A percentile compares a stretch with the other conserved stretches of the same genome.
Conservation (phyloP, 139 green algal genomes). For the Eudorina sp. region DNA sequence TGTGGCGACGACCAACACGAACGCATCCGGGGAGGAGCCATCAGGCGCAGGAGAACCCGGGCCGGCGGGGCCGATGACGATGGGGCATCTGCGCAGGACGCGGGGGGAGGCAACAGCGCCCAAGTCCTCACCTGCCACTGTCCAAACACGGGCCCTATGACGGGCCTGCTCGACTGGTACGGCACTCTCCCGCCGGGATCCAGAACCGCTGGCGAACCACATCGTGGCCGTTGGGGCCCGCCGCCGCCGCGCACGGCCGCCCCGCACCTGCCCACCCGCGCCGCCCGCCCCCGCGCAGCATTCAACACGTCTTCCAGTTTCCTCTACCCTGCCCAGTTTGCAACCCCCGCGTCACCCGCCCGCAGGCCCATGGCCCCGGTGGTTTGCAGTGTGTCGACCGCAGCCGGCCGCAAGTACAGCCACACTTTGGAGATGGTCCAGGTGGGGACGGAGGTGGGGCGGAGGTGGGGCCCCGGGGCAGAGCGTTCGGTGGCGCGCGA, state of each 20-base stretch:
- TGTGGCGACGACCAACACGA: too few relatives aligned
- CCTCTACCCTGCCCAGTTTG: neutral
- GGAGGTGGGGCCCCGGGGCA: neutral
- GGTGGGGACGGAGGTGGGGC: neutral
- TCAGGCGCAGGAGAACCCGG: too few relatives aligned
- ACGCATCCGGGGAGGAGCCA: too few relatives aligned
- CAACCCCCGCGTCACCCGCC: neutral
- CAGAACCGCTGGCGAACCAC: too few relatives aligned
- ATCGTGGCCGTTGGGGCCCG: too few relatives aligned
- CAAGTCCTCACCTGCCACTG: constrained; percentile 63
- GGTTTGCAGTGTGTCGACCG: constrained; percentile 41
- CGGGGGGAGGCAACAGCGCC: too few relatives aligned
- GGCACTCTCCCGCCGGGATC: neutral
- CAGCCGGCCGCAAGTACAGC: constrained; percentile 62
- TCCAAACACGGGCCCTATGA: constrained; percentile 82
- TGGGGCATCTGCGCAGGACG: too few relatives aligned
- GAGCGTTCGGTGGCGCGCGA: neutral
- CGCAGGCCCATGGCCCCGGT: constrained; percentile 52
- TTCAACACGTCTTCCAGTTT: too few relatives aligned
- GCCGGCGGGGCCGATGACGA: too few relatives aligned
- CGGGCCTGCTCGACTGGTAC: constrained; percentile 67
- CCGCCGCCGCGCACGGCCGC: too few relatives aligned
- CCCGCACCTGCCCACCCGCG: too few relatives aligned
- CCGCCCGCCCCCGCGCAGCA: too few relatives aligned
- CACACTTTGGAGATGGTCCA: constrained; percentile 76